Conservation (phyloP, 2,329 filamentous ascomycete genomes). For the Xylariomycetidae sp. region DNA sequence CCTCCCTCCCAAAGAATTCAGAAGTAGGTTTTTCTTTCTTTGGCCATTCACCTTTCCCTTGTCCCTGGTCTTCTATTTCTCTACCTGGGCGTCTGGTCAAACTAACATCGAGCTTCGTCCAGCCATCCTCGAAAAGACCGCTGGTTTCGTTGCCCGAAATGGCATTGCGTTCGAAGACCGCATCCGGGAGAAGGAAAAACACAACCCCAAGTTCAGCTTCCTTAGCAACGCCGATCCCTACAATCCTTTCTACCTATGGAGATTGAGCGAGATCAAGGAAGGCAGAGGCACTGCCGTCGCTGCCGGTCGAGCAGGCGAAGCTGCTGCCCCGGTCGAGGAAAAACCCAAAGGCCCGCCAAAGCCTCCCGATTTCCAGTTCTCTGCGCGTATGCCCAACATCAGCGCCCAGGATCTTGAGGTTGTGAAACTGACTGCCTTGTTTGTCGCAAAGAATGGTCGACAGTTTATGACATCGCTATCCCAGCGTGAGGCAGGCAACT, state of each 20-base stretch:
- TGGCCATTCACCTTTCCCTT: neutral
- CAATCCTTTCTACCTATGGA: constrained; percentile 85
- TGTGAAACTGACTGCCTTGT: constrained; percentile 75
- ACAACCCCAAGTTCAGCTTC: constrained; percentile 90
- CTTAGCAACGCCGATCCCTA: constrained; percentile 77
- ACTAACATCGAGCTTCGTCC: constrained; percentile 5
- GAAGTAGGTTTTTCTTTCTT: constrained; percentile 37
- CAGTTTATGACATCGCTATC: constrained; percentile 87
- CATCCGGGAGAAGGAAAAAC: constrained; percentile 77
- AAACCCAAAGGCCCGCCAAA: constrained; percentile 79
- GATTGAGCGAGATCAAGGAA: constrained; percentile 76
- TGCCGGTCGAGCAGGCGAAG: constrained; percentile 67
- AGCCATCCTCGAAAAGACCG: constrained; percentile 81
- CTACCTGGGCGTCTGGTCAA: constrained; percentile 16
- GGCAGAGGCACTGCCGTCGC: constrained; percentile 77
- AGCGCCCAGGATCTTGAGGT: constrained; percentile 85
- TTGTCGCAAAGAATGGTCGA: constrained; percentile 88
- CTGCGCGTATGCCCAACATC: constrained; percentile 94
- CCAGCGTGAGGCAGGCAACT: constrained; percentile 84
- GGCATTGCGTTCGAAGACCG: constrained; percentile 71
- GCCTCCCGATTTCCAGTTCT: constrained; percentile 86
- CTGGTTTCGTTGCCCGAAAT: constrained; percentile 77
- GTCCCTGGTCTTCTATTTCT: constrained; percentile 1
- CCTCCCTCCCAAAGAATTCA: constrained; percentile 83
- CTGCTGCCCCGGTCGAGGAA: constrained; percentile 47